A percentile compares a stretch with the other conserved stretches of the same genome.
Conservation (phyloP, 495 filamentous ascomycete genomes). For the Trichoderma gamsii region DNA sequence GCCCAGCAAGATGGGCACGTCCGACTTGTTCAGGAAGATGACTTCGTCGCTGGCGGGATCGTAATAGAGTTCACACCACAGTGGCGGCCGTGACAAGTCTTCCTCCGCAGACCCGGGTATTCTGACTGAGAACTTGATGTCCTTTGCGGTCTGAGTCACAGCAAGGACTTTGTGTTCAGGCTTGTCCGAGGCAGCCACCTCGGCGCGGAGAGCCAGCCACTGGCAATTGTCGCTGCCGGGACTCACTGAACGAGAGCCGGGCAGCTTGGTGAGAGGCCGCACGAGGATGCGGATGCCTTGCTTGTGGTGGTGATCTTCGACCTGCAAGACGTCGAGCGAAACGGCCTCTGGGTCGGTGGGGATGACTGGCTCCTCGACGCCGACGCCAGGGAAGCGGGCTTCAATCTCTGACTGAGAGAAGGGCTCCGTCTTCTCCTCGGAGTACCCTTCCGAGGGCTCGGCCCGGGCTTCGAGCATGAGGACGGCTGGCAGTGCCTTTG, state of each 20-base stretch:
- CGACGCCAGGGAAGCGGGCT: constrained; percentile 31
- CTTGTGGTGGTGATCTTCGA: constrained; percentile 36
- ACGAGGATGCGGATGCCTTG: constrained; percentile 43
- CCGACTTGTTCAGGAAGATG: constrained; percentile 41
- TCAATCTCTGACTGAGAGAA: constrained; percentile 45
- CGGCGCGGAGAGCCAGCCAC: constrained; percentile 40
- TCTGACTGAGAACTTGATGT: constrained; percentile 45
- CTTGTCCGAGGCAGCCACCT: constrained; percentile 36
- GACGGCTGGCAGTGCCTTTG: constrained; percentile 11
- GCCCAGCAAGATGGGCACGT: constrained; percentile 38
- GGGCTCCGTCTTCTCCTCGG: constrained; percentile 46
- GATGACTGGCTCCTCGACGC: constrained; percentile 29
- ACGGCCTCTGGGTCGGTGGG: constrained; percentile 30
- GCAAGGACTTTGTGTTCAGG: constrained; percentile 42
- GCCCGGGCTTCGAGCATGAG: constrained; percentile 37
- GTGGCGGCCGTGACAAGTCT: constrained; percentile 29
- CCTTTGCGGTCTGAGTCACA: constrained; percentile 42
- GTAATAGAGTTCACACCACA: constrained; percentile 47
- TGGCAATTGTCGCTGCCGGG: constrained; percentile 40
- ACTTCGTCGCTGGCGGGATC: constrained; percentile 45
- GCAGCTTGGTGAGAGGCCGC: constrained; percentile 36
- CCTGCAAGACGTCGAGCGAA: constrained; percentile 38
- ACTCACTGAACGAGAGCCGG: constrained; percentile 37
- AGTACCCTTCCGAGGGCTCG: constrained; percentile 27
- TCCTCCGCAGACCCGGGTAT: constrained; percentile 35